These are phyloP conservation scores for Polyplosphaeria fusca DNA, from an alignment of 495 filamentous ascomycete species.

Conservation along the genomic window DNA sequence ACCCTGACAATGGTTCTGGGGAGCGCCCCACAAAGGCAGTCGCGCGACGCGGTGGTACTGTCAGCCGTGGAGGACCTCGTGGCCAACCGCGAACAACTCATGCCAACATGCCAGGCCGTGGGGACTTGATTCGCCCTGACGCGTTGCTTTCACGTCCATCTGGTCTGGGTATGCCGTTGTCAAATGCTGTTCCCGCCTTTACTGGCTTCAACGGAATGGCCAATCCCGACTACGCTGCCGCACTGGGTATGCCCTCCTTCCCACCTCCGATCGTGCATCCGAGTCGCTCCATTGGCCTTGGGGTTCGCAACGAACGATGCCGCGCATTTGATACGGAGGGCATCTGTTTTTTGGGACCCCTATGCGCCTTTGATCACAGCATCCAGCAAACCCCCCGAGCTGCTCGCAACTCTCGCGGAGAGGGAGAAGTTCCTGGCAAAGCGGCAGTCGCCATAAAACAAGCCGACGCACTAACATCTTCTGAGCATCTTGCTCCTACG, in stretches of 20 bases:
- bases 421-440: too few species aligned
- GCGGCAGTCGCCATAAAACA: too few species aligned
- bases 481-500: too few species aligned
- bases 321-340: slow-evolving; percentile 87
- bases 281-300: background rate
- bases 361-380: slow-evolving; percentile 84
- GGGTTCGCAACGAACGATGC: slow-evolving; percentile 57
- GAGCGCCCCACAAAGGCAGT: slow-evolving; percentile 66
- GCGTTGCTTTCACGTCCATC: too few species aligned
- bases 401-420: background rate
- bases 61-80: slow-evolving; percentile 7
- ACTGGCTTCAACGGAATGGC: too few species aligned
- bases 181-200: too few species aligned
- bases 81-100: too few species aligned
- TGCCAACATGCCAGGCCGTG: background rate
- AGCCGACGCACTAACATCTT: too few species aligned
- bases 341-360: slow-evolving; percentile 72
- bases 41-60: slow-evolving; percentile 54
- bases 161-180: too few species aligned
- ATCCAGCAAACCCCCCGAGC: slow-evolving; percentile 47
- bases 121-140: too few species aligned
- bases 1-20: slow-evolving; percentile 34
- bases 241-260: slow-evolving; percentile 41
- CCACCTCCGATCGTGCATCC: background rate
- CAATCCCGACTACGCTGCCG: slow-evolving; percentile 53